Evolutionary conservation across 202 grass and related monocot genomes (phyloP).

Genomic region (Hordeum pubiflorum): DNA sequence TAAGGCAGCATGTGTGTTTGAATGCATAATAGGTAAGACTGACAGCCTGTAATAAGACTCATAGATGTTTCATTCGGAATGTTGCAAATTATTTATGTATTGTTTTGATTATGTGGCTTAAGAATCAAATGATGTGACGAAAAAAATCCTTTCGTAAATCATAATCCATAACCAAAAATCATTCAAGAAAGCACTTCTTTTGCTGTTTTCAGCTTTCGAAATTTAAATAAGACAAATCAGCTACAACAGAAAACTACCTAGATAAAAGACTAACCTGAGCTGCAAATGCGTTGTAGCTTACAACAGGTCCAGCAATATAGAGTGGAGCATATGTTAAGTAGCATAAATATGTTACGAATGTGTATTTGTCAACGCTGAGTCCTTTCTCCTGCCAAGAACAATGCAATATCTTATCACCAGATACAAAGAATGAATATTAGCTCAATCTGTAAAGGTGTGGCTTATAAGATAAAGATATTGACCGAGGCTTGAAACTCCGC

Average conservation of each 20-base stretch:
- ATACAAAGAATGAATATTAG: background rate
- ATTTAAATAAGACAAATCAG: background rate
- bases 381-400: slow-evolving; percentile 62
- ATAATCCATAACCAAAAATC: background rate
- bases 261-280: slow-evolving; percentile 54
- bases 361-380: slow-evolving; percentile 58
- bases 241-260: background rate
- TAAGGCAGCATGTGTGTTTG: background rate
- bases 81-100: background rate
- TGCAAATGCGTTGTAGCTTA: slow-evolving; percentile 91
- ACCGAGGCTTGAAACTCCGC: background rate
- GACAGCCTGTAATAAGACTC: background rate
- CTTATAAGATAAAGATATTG: background rate
- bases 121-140: background rate
- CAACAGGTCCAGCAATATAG: slow-evolving; percentile 89
- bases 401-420: slow-evolving; percentile 9
- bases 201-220: slow-evolving; percentile 10
- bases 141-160: background rate
- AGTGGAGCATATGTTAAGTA: slow-evolving; percentile 91
- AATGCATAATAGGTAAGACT: background rate
- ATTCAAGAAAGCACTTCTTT: background rate
- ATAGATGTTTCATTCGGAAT: background rate
- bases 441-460: background rate
- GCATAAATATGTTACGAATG: slow-evolving; percentile 74
- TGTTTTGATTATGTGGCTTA: background rate